These are phyloP conservation scores for Phaffomyces antillensis DNA, from an alignment of 805 yeast genomes.

Conservation along the genomic window DNA sequence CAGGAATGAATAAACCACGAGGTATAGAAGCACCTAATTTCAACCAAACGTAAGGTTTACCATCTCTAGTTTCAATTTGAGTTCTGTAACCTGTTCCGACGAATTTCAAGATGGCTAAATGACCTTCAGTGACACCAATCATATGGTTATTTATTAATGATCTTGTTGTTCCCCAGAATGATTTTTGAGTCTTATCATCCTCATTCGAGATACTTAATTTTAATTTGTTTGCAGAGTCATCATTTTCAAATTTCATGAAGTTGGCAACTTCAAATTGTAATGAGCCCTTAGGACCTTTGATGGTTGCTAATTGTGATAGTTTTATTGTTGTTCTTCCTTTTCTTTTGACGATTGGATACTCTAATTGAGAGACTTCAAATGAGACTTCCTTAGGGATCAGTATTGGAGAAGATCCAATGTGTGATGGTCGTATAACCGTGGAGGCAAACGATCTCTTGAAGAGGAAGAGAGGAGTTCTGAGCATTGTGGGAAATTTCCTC, in stretches of 20 bases:
- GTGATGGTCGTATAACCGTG: conserved; percentile 35
- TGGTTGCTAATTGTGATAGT: conserved; percentile 50
- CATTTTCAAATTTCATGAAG: conserved; percentile 45
- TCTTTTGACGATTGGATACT: conserved; percentile 51
- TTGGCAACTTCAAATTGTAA: conserved; percentile 62
- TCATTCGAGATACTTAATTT: conserved; percentile 52
- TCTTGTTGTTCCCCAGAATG: conserved; percentile 95
- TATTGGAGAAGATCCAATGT: conserved; percentile 79
- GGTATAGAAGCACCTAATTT: conserved; percentile 85
- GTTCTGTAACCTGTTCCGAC: conserved; percentile 98
- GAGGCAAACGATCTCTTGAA: conserved; percentile 29
- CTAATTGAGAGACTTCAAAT: conserved; percentile 39
- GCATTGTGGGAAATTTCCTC: too few relatives aligned
- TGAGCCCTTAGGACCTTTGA: conserved; percentile 75
- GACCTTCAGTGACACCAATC: conserved; percentile 90
- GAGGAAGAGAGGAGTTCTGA: background rate
- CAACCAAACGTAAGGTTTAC: conserved; percentile 52
- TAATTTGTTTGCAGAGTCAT: conserved; percentile 30
- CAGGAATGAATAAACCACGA: conserved; percentile 72
- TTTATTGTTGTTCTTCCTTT: conserved; percentile 57
- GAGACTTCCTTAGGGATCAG: conserved; percentile 56
- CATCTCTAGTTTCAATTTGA: conserved; percentile 49
- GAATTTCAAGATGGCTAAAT: conserved; percentile 74
- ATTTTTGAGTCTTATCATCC: conserved; percentile 56
- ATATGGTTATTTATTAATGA: conserved; percentile 70